Evolutionary conservation across 768 basidiomycete genomes (phyloP), one percentile per base, ranked within the genome.

Genomic region (Tricholomella constricta): DNA sequence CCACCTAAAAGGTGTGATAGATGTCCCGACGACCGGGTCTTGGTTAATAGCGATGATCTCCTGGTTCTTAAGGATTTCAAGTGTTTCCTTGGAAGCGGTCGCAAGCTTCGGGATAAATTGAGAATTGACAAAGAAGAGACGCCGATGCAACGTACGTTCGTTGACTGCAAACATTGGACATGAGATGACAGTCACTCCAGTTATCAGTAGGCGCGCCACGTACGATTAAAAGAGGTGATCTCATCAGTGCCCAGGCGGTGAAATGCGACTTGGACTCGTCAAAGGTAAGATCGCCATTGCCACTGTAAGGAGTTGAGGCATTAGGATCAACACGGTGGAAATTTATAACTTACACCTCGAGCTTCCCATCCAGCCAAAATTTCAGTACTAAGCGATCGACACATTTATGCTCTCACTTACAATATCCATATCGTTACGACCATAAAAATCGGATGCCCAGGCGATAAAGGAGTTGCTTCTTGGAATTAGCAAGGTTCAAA

Each of bases 171-270:
- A 32, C 19, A 6, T 15, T 6, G 6, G 12, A 41, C 5, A n/a
- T n/a, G n/a, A 40, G 5, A 27, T 52, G 25, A 17, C 17, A 35
- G 32, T 4, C 12, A 22, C 48, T 32, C 38, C n/a, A 10, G 32
- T 23, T 34, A 32, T 36, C 45, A 22, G 8, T 25, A 49, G 48
- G 12, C 31, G 38, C n/a, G 32, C 45, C 8, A 65, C 68, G 32
- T 31, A 76, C 73, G 4, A 59, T 53, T 52, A 88, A 64, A 29
- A 88, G 76, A 1, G 86, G 85, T 0, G 71, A 72, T 62, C 85
- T 87, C 81, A 85, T 79, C 35, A 88, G 64, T 8, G 85, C 85
- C 86, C 86, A 88, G 2, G 84, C 84, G 0, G 85, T 86, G 65
- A 86, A 88, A 61, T 88, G 86, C 1, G 85, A 80, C 66, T 86